Conservation (phyloP, 352 stramenopile genomes). For the Thalassiosira mediterranea region DNA sequence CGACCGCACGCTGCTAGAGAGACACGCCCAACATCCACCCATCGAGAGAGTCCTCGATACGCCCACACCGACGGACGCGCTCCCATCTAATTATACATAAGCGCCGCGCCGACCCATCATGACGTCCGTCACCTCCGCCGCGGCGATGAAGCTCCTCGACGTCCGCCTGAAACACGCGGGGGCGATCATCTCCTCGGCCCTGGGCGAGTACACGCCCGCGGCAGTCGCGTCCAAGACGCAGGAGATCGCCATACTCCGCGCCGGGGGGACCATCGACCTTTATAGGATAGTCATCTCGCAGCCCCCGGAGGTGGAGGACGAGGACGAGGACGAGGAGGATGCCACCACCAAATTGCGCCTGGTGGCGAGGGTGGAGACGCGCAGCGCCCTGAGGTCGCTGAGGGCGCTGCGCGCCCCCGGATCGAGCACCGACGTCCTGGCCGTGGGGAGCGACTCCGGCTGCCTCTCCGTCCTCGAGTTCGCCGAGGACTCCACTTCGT, state of each 20-base stretch:
- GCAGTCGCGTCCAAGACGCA: slow-evolving; percentile 22
- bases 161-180: slow-evolving; percentile 64
- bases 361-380: slow-evolving; percentile 65
- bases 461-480: slow-evolving; percentile 96
- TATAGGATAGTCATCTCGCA: slow-evolving; percentile 72
- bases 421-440: slow-evolving; percentile 92
- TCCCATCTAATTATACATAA: no score
- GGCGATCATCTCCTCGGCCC: slow-evolving; percentile 57
- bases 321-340: slow-evolving; percentile 43
- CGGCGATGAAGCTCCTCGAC: slow-evolving; percentile 76
- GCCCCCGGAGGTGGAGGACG: slow-evolving; percentile 30
- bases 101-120: slow-evolving; percentile 30
- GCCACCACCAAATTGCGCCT: slow-evolving; percentile 56
- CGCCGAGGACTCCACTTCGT: not conserved
- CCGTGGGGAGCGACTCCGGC: slow-evolving; percentile 95
- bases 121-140: slow-evolving; percentile 44
- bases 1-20: no score
- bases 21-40: no score
- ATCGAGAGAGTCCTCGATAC: no score
- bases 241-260: slow-evolving; percentile 92
- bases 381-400: slow-evolving; percentile 92
- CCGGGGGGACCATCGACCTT: slow-evolving; percentile 92
- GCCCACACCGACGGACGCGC: no score
- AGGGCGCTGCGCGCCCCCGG: slow-evolving; percentile 87
- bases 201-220: slow-evolving; percentile 68